phyloP scores from a whole-genome alignment of 495 filamentous ascomycete genomes.

The Annulohypoxylon stygium region DNA sequence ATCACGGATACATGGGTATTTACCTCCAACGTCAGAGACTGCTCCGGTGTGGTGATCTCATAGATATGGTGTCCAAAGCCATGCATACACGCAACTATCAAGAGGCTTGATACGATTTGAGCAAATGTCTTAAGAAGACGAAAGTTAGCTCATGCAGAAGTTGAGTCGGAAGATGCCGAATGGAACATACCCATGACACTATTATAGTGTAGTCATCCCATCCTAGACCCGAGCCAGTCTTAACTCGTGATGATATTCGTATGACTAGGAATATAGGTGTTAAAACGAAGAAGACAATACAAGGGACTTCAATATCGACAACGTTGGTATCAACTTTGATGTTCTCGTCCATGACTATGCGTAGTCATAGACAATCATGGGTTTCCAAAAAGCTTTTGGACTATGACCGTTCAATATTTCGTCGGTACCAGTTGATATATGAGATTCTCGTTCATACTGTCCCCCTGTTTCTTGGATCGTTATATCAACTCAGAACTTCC shows the following conservation, averaged over 20 bases:
- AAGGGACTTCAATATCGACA: constrained; percentile 51
- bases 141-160: constrained; percentile 20
- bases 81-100: constrained; percentile 53
- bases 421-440: constrained; percentile 17
- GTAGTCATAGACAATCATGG: neutral
- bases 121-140: constrained; percentile 45
- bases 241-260: constrained; percentile 50
- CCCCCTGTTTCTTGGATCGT: constrained; percentile 10
- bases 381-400: neutral
- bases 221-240: constrained; percentile 50
- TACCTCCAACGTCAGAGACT: constrained; percentile 52
- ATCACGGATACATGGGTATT: neutral
- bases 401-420: constrained; percentile 12
- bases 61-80: constrained; percentile 55
- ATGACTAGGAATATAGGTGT: constrained; percentile 51
- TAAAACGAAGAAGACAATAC: constrained; percentile 52
- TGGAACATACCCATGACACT: constrained; percentile 49
- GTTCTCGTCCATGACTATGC: constrained; percentile 33
- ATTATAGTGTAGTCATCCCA: constrained; percentile 56
- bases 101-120: constrained; percentile 46
- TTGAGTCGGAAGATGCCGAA: neutral
- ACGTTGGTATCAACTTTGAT: constrained; percentile 46
- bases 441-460: neutral
- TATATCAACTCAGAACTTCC: constrained; percentile 21
- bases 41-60: constrained; percentile 46